Base-by-base conservation (phyloP, 2,329 filamentous ascomycete genomes). In the Phialophora tarda region DNA sequence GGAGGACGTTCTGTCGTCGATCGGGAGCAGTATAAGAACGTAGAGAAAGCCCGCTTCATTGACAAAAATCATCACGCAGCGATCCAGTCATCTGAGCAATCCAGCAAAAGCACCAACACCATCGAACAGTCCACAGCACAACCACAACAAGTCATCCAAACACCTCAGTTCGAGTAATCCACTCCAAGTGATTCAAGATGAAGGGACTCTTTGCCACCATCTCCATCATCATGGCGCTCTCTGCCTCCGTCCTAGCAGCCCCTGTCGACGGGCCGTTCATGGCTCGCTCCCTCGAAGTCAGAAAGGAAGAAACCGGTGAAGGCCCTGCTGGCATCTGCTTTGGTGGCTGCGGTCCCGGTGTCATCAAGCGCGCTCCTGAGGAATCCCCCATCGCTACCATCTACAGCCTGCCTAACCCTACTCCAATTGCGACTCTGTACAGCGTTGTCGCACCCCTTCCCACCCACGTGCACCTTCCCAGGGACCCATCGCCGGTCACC, bases 301-400 rank as follows among this genome's bases (percentile, higher is more conserved):
- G 51, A 54, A 24, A 17, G 14, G 14, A 7, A 23, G 51, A 54
- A 30, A 54, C 51, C 17, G 53, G 53, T 21, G 53, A 55, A 28
- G 53, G 53, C 8, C 53, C 53, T 1, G 53, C 53, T 30, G 53
- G 53, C 8, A 55, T 55, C n/a, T 55, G 53, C 53, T 55, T 55
- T 21, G 53, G 53, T 32, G 53, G 53, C 23, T 55, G 53, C 28
- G 53, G 53, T 4, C 53, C 53, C 10, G 53, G 53, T 12, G 24
- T 55, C 17, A 55, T 55, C 55, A 44, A 58, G 55, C 55, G 30
- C 21, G 55, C 41, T 4, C 55, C 55, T 2, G 55, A 38, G 30
- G 55, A 58, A 58, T 21, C 55, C n/a, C 32, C 55, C 17, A n/a
- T 44, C 55, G 30, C 55, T n/a, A 44, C 55, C 10, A 24, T 58